Evolutionary conservation across 2,329 filamentous ascomycete species (phyloP), one percentile per base, ranked within the genome.

Genomic region (Anthostomella pinea): DNA sequence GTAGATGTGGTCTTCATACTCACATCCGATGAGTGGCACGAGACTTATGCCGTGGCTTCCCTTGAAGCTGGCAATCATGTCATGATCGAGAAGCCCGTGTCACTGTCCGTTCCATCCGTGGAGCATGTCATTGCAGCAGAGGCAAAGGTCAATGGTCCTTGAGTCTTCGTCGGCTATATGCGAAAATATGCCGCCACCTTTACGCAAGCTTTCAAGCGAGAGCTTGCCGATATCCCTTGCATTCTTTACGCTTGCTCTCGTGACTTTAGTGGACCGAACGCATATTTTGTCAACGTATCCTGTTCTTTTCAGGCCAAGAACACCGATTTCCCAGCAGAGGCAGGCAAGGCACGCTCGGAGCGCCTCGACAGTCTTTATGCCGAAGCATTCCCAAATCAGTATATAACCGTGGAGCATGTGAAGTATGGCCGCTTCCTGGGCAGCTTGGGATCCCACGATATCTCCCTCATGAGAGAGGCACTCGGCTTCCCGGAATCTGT

Each of bases 81-180:
- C 32, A 66, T 80, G 46, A 58, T 80, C 21, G 75, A 80, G 50
- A 76, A 77, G 38, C 75, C 76, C 0, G 47, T 79, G 9, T 65
- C 71, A 1, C 57, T 79, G 18, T 70, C 63, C 28, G 45, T 70
- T 6, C 62, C 56, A 5, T 64, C 65, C 28, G 63, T 65, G 0
- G 50, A 67, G 16, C 50, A 59, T 2, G 70, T 80, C 28, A 56
- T 69, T 24, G 65, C 59, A 1, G 74, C 73, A 0, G 68, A 75
- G n/a, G 47, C 50, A 54, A 13, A 49, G 7, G 8, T 18, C 45
- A 6, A 60, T 64, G 2, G 47, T 50, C 16, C 63, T 64, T 0
- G 51, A 59, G 64, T 78, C 3, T 75, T 79, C 46, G 71, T 81
- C 1, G 74, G 73, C 2, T 78, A 75, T 46, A 77, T 77, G 63